phyloP scores from a whole-genome alignment of 345 rosid genomes.

The Sonneratia alba region DNA sequence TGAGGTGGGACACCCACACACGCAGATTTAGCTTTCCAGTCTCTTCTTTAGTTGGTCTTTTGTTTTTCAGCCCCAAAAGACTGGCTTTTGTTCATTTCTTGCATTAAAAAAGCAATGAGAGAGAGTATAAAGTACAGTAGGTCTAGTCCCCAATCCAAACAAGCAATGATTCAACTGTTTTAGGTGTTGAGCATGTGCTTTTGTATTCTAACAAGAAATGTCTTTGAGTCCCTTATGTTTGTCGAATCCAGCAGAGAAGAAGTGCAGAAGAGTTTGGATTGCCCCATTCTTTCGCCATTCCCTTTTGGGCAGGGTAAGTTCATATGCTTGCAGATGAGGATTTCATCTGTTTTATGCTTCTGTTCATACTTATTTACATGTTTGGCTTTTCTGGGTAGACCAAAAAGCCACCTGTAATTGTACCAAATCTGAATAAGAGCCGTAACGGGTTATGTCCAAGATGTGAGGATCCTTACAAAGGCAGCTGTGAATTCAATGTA shows the following conservation, averaged over 20 bases:
- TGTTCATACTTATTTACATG: neutral
- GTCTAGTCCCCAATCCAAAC: neutral
- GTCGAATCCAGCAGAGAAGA: neutral
- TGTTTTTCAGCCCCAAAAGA: neutral
- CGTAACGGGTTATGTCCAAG: neutral
- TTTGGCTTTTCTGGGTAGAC: neutral
- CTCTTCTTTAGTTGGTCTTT: neutral
- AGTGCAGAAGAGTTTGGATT: neutral
- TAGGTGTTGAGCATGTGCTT: neutral
- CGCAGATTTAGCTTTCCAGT: slow-evolving; percentile 5
- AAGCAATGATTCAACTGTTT: neutral
- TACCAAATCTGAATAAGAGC: neutral
- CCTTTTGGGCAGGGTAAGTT: neutral
- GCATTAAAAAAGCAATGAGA: neutral
- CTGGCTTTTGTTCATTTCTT: neutral
- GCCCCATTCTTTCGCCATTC: neutral
- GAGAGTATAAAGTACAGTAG: neutral
- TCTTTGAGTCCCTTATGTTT: neutral
- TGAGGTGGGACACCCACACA: slow-evolving; percentile 12
- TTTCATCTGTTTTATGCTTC: neutral
- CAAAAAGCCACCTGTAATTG: neutral
- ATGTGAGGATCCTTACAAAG: neutral
- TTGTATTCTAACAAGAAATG: slow-evolving; percentile 3
- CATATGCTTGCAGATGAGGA: neutral
- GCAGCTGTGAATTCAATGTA: neutral